phyloP scores from a whole-genome alignment of 768 basidiomycete species.

The Rhodotorula paludigena region DNA sequence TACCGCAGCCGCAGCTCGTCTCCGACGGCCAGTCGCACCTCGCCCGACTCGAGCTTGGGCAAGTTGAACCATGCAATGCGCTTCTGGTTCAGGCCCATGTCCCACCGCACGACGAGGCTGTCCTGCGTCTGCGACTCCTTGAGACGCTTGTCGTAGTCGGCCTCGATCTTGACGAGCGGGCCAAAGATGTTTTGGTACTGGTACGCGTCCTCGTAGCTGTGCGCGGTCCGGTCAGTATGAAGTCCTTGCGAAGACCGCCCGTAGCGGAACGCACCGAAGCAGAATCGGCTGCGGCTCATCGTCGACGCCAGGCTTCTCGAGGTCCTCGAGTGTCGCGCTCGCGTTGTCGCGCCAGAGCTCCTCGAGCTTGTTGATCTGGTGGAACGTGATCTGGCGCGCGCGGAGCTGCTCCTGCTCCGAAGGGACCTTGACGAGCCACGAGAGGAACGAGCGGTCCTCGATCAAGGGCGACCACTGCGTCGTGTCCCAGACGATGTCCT shows the following conservation, averaged over 20 bases:
- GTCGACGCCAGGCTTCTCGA: conserved; percentile 94
- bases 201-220: conserved; percentile 92
- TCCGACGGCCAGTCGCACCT: conserved; percentile 91
- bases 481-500: conserved; percentile 98
- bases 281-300: conserved; percentile 93
- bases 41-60: conserved; percentile 96
- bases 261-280: conserved; percentile 51
- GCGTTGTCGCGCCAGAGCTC: conserved; percentile 99
- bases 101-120: conserved; percentile 93
- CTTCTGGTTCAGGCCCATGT: conserved; percentile 96
- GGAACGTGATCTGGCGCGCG: conserved; percentile 92
- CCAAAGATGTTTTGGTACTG: conserved; percentile 99
- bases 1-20: conserved; percentile 90
- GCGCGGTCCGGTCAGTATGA: not conserved
- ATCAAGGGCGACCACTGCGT: conserved; percentile 97
- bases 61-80: conserved; percentile 96
- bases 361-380: conserved; percentile 93
- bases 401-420: conserved; percentile 92
- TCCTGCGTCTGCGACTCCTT: conserved; percentile 99
- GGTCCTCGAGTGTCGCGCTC: conserved; percentile 86
- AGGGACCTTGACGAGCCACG: conserved; percentile 97
- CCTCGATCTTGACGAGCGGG: conserved; percentile 97
- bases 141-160: conserved; percentile 94
- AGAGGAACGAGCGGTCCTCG: conserved; percentile 96
- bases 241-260: not conserved